Conservation (phyloP, 768 basidiomycete species). For the Calvatia gigantea region DNA sequence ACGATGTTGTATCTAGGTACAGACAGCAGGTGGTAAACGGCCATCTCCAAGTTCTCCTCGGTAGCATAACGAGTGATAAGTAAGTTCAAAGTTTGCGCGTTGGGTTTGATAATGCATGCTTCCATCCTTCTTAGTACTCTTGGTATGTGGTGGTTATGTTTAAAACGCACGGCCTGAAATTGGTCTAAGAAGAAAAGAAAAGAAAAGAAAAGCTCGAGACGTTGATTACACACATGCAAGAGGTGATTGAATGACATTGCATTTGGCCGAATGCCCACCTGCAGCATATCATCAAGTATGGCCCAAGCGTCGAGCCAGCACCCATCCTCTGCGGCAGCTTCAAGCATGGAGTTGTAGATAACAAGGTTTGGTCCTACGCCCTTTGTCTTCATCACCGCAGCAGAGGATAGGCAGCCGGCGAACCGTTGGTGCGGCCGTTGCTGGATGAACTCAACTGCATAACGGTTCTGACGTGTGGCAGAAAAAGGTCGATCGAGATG, state of each 20-base stretch:
- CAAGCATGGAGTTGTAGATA: constrained; percentile 57
- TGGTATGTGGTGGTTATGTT: constrained; percentile 38
- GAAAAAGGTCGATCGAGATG: not conserved
- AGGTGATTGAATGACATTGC: constrained; percentile 54
- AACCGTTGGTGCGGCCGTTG: constrained; percentile 16
- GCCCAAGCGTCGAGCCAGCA: constrained; percentile 55
- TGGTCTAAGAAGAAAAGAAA: not conserved
- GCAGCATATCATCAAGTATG: constrained; percentile 66
- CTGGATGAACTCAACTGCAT: not conserved
- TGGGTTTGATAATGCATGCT: constrained; percentile 42
- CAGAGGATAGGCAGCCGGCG: constrained; percentile 38
- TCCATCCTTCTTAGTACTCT: constrained; percentile 55
- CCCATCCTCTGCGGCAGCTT: constrained; percentile 40
- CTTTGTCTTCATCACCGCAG: constrained; percentile 54
- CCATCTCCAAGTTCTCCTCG: constrained; percentile 59
- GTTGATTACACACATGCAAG: constrained; percentile 49
- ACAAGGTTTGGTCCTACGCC: constrained; percentile 48
- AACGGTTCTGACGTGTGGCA: constrained; percentile 8
- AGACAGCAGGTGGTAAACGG: constrained; percentile 55
- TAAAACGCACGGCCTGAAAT: constrained; percentile 43
- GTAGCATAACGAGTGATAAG: constrained; percentile 46
- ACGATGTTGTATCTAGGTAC: constrained; percentile 51
- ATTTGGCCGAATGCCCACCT: constrained; percentile 45
- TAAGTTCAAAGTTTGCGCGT: constrained; percentile 47
- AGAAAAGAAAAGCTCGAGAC: constrained; percentile 8